Evolutionary conservation across 768 basidiomycete genomes (phyloP), one percentile per base, ranked within the genome.

Genomic region (Kwoniella pini): DNA sequence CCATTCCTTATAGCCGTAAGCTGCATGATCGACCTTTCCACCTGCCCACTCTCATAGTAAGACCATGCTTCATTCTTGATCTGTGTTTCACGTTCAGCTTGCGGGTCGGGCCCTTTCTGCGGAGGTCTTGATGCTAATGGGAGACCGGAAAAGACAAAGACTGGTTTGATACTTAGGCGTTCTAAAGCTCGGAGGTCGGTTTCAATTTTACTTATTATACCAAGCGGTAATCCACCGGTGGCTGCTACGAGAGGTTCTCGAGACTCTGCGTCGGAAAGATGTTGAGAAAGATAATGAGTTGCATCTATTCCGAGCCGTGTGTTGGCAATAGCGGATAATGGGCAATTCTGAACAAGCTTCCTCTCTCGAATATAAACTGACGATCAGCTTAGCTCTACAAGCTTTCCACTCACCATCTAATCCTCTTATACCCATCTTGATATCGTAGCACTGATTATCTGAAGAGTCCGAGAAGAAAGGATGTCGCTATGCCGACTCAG

Each of bases 281-380:
- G 83, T 44, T 84, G 82, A 54, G 87, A 83, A 39, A 99, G 82
- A 80, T 98, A 99, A 79, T 88, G 87, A 2, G 88, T 87, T 2
- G 92, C 93, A 83, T 99, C 95, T 75, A 99, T 96, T 30, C 96
- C 96, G 26, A 99, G 87, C 44, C 96, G 88, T 53, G 93, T 90
- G 74, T 96, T 91, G 40, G 89, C 84, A 48, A 99, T 83, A 0
- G 87, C 86, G 57, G 84, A 85, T 54, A 98, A 84, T 21, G 90
- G 85, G 57, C 88, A 85, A 39, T 87, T 88, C 79, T 90, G 87
- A 65, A 90, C 79, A 77, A 94, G 89, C 80, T 91, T 91, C 78
- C 91, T 88, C 83, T 93, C 91, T 24, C 83, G 77, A 71, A 96
- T 84, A 77, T 91, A 91, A 76, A 84, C 93, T 94, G 57, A 4